A percentile compares a stretch with the other conserved stretches of the same genome.
These are phyloP conservation scores for Stereum hirsutum DNA, from an alignment of 1,284 basidiomycete genomes.

Conservation along the genomic window DNA sequence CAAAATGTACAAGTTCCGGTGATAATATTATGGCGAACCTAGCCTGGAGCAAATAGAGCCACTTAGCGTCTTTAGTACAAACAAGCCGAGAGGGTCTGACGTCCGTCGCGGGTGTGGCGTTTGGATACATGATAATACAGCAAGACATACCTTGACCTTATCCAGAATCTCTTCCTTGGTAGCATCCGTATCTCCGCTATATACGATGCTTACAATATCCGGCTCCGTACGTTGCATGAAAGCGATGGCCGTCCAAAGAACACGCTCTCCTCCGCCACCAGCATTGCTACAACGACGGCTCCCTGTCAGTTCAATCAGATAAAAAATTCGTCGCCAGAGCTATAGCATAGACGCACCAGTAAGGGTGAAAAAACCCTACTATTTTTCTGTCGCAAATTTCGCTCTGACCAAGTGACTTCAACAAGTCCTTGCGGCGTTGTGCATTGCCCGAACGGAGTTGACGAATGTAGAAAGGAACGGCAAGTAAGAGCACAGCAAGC, in stretches of 20 bases:
- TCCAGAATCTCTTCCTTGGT: conserved; percentile 77
- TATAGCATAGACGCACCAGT: conserved; percentile 56
- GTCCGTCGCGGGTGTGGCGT: not conserved
- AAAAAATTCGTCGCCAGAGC: conserved; percentile 2
- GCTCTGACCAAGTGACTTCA: not conserved
- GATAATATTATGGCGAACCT: conserved; percentile 79
- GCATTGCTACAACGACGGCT: conserved; percentile 64
- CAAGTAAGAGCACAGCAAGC: not conserved
- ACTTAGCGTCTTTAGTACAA: too few species aligned
- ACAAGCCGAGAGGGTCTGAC: too few species aligned
- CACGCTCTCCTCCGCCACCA: conserved; percentile 94
- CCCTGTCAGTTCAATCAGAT: conserved; percentile 25
- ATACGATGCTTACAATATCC: conserved; percentile 74
- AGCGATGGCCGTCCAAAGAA: conserved; percentile 88
- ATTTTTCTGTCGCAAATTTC: conserved; percentile 27
- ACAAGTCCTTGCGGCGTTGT: not conserved
- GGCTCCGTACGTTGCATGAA: conserved; percentile 70
- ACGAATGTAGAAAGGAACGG: not conserved
- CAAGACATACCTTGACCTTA: conserved; percentile 64
- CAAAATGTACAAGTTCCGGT: conserved; percentile 60
- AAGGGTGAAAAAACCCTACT: conserved; percentile 92
- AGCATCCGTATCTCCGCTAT: conserved; percentile 80
- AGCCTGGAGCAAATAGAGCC: conserved; percentile 49
- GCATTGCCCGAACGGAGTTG: conserved; percentile 1
- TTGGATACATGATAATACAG: not conserved